phyloP scores from a whole-genome alignment of 495 filamentous ascomycete genomes.

The Daldinia loculata region DNA sequence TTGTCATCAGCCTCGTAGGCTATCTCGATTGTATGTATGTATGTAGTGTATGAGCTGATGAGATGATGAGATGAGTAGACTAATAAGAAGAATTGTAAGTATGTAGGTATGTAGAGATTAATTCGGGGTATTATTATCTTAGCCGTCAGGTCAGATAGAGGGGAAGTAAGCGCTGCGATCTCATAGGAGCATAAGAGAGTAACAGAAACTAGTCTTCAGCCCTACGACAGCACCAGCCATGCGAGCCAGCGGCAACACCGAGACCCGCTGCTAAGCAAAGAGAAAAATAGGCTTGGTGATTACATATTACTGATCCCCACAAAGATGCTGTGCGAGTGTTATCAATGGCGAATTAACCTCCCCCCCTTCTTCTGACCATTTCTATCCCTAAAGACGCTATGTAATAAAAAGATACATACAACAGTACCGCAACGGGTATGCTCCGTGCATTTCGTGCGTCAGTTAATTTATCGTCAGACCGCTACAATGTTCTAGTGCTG shows the following conservation, averaged over 20 bases:
- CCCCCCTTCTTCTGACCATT: neutral
- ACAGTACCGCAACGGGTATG: constrained; percentile 10
- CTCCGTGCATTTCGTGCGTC: constrained; percentile 34
- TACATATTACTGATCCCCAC: neutral
- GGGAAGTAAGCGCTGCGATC: constrained; percentile 19
- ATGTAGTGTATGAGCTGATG: neutral
- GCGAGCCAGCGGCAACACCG: constrained; percentile 38
- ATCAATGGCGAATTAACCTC: neutral
- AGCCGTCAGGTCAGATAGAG: constrained; percentile 14
- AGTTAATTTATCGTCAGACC: constrained; percentile 41
- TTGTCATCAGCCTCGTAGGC: constrained; percentile 27
- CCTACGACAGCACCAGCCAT: constrained; percentile 31
- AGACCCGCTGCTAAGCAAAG: constrained; percentile 26
- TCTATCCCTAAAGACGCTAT: neutral
- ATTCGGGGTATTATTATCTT: constrained; percentile 17
- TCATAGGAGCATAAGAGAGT: constrained; percentile 23
- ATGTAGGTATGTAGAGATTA: neutral
- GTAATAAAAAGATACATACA: constrained; percentile 22
- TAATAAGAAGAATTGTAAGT: no score
- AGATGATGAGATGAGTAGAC: no score
- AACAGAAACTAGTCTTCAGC: constrained; percentile 22
- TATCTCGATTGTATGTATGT: constrained; percentile 27
- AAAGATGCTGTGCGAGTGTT: neutral
- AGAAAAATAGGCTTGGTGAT: neutral
- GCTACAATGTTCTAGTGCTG: constrained; percentile 26